These are phyloP conservation scores for Cladobotryum protrusum DNA, from an alignment of 2,329 filamentous ascomycete genomes.

Conservation along the genomic window DNA sequence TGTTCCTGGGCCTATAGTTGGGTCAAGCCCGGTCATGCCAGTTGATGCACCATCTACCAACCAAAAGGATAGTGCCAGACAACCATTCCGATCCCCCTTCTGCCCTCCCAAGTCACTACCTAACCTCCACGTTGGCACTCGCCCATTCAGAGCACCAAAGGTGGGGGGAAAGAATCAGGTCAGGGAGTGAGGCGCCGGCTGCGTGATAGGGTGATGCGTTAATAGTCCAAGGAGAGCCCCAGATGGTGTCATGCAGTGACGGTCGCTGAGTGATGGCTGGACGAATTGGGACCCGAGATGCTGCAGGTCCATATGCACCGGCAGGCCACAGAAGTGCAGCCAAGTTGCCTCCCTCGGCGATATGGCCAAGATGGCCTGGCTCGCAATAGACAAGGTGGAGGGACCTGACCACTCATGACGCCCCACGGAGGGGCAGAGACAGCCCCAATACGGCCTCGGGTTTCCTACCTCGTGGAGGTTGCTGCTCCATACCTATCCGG, in stretches of 20 bases:
- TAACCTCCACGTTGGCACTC: constrained; percentile 8
- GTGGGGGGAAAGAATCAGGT: constrained; percentile 3
- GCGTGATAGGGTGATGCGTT: constrained; percentile 9
- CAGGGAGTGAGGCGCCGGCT: constrained; percentile 5
- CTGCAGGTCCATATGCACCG: constrained; percentile 10
- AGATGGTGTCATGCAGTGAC: constrained; percentile 24
- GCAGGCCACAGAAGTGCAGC: constrained; percentile 10
- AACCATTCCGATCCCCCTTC: background rate
- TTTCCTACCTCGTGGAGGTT: constrained; percentile 2
- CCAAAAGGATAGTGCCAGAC: background rate
- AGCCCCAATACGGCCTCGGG: background rate
- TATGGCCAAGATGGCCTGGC: no score
- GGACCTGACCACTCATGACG: background rate
- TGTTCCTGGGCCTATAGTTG: constrained; percentile 7
- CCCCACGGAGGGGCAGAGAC: constrained; percentile 1
- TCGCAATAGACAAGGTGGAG: background rate
- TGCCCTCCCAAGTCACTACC: background rate
- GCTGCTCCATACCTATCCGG: background rate
- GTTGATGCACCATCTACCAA: constrained; percentile 1
- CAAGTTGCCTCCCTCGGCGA: constrained; percentile 1
- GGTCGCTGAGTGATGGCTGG: constrained; percentile 1
- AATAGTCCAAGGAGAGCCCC: constrained; percentile 11
- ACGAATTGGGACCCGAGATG: constrained; percentile 9
- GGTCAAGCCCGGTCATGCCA: background rate
- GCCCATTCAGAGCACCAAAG: background rate